Conservation (phyloP, 2,329 filamentous ascomycete genomes). For the Paecilomyces fulvus region DNA sequence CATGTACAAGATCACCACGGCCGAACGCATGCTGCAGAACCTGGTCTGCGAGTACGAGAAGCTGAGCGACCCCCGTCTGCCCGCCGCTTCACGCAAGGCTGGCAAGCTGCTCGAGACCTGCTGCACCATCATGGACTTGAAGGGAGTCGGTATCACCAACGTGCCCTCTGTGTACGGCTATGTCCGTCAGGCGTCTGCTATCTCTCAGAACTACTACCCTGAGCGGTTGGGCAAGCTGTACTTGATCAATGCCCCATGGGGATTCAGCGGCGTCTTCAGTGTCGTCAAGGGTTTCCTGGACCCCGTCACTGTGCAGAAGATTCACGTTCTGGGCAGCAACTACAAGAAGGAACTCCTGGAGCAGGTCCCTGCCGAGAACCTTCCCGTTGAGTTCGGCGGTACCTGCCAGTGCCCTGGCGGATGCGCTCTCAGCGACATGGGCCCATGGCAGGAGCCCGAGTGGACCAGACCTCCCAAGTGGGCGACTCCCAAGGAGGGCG, state of each 20-base stretch:
- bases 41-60: conserved; percentile 98
- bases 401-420: conserved; percentile 72
- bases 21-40: conserved; percentile 92
- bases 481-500: conserved; percentile 24
- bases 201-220: conserved; percentile 98
- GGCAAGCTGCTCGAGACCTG: conserved; percentile 90
- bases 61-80: conserved; percentile 82
- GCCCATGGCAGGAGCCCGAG: conserved; percentile 62
- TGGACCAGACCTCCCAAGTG: conserved; percentile 39
- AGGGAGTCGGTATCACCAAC: conserved; percentile 79
- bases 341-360: conserved; percentile 78
- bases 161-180: conserved; percentile 80
- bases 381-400: conserved; percentile 80
- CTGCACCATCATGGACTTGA: conserved; percentile 97
- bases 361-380: conserved; percentile 82
- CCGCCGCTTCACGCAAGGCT: conserved; percentile 87
- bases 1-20: conserved; percentile 88
- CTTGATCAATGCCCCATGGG: conserved; percentile 97
- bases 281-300: conserved; percentile 92
- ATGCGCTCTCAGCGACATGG: conserved; percentile 78
- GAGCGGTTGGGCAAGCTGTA: conserved; percentile 94
- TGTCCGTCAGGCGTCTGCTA: conserved; percentile 71
- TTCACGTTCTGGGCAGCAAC: conserved; percentile 71
- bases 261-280: conserved; percentile 77
- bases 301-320: conserved; percentile 93